These are phyloP conservation scores for Hypoxylon sp. DNA, from an alignment of 2,329 filamentous ascomycete genomes.

Conservation along the genomic window DNA sequence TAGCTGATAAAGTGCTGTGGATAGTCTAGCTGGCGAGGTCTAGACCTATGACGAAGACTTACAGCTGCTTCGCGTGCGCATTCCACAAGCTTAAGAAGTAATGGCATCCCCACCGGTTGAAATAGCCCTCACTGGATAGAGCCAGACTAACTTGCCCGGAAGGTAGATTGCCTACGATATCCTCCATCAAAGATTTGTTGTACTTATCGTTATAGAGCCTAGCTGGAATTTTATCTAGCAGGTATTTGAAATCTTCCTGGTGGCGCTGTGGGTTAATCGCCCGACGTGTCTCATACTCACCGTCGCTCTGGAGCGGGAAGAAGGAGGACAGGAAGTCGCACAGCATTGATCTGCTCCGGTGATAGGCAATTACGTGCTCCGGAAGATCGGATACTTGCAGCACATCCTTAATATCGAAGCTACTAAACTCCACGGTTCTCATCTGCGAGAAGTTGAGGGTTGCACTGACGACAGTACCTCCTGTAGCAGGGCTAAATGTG, in stretches of 20 bases:
- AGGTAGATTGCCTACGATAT: conserved; percentile 60
- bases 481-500: conserved; percentile 7
- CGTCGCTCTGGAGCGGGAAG: conserved; percentile 55
- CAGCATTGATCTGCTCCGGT: conserved; percentile 64
- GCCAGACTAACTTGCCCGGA: conserved; percentile 66
- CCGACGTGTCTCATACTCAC: conserved; percentile 54
- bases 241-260: conserved; percentile 45
- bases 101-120: conserved; percentile 67
- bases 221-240: conserved; percentile 55
- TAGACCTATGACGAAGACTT: conserved; percentile 5
- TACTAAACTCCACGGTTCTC: conserved; percentile 7
- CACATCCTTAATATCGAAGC: conserved; percentile 35
- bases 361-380: conserved; percentile 61
- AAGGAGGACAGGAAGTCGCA: conserved; percentile 64
- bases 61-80: conserved; percentile 67
- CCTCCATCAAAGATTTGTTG: conserved; percentile 63
- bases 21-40: not conserved
- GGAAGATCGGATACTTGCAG: conserved; percentile 48
- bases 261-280: conserved; percentile 25
- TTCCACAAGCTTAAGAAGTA: conserved; percentile 69
- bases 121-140: conserved; percentile 56
- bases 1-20: not conserved
- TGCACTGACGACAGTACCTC: conserved; percentile 52
- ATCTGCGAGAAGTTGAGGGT: conserved; percentile 54
- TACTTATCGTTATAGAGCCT: conserved; percentile 53